Conservation (phyloP, 805 yeast species). For the Cyberlindnera mrakii region DNA sequence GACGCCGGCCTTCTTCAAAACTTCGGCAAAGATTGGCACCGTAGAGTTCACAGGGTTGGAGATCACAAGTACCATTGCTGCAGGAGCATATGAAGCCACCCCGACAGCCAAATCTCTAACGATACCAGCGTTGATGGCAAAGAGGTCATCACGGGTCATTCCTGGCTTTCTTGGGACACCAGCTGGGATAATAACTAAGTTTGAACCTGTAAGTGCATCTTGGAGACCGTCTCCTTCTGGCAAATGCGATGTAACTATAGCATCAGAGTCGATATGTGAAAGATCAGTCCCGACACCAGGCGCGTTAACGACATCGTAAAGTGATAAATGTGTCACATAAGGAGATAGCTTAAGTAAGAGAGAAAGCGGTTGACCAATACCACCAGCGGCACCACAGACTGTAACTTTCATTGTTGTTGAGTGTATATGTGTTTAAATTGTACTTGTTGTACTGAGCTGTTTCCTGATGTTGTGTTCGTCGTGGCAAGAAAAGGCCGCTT, state of each 20-base stretch:
- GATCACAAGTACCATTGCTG: constrained; percentile 60
- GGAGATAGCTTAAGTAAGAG: constrained; percentile 65
- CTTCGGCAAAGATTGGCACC: constrained; percentile 80
- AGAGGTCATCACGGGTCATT: constrained; percentile 82
- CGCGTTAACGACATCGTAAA: constrained; percentile 70
- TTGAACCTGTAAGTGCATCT: constrained; percentile 70
- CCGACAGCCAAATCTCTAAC: constrained; percentile 71
- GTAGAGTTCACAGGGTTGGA: constrained; percentile 84
- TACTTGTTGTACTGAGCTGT: background rate
- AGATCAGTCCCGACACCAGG: constrained; percentile 81
- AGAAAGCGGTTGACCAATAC: constrained; percentile 71
- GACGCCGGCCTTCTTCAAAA: constrained; percentile 61
- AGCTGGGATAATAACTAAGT: constrained; percentile 83
- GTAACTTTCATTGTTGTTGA: constrained; percentile 51
- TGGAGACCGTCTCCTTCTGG: constrained; percentile 64
- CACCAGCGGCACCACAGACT: constrained; percentile 82
- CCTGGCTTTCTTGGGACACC: constrained; percentile 90
- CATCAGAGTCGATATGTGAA: constrained; percentile 72
- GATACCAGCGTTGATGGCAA: constrained; percentile 78
- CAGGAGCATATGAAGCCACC: constrained; percentile 59
- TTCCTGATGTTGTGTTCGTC: too few relatives aligned
- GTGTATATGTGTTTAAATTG: background rate
- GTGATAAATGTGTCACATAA: constrained; percentile 60
- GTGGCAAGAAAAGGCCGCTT: too few relatives aligned
- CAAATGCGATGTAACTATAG: constrained; percentile 55